Base-by-base conservation (phyloP, 2,329 filamentous ascomycete genomes). In the Falciphora oryzae region DNA sequence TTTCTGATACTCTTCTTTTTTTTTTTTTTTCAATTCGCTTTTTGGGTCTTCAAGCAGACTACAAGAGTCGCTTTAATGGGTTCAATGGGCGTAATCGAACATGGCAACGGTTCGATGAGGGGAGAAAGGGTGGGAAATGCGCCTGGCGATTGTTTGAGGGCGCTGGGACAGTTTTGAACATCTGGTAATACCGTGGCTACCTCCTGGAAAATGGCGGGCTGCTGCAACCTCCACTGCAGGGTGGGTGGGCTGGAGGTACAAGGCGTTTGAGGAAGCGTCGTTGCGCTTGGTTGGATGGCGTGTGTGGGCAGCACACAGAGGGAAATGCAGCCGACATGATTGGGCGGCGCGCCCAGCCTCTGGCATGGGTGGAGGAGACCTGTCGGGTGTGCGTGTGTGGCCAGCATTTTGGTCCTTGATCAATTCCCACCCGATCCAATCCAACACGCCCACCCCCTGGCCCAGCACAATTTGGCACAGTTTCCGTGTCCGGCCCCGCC, bases 1-100 rank as follows among this genome's bases (percentile, higher is more conserved):
- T 27, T 64, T 18, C 38, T 44, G 66, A 64, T 56, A 66, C 65
- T 72, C 64, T 65, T 59, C n/a, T 62, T 31, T 59, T 57, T 59
- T 61, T 27, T 62, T 16, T 57, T 29, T 29, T 27, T 29, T 57
- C 28, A 53, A 28, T 61, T 29, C 32, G 16, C 53, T 29, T 16
- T 35, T n/a, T 60, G 35, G 44, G 44, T 53, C 44, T 63, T 35
- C 73, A 77, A 83, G 82, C 82, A 82, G 81, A 84, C 82, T 83
- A 79, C 79, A 71, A 74, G 76, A 83, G 81, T 81, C 81, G 82
- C 79, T 79, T 78, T 77, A 70, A 73, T 75, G 74, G 18, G 74
- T 80, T 79, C 80, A 85, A 75, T 83, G 77, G 77, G 76, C 76
- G 73, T 72, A 80, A 75, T 79, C 80, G 79, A 83, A 82, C 81